These are phyloP conservation scores for Lycium ferocissimum DNA, from an alignment of 257 asterid genomes.

Conservation along the genomic window DNA sequence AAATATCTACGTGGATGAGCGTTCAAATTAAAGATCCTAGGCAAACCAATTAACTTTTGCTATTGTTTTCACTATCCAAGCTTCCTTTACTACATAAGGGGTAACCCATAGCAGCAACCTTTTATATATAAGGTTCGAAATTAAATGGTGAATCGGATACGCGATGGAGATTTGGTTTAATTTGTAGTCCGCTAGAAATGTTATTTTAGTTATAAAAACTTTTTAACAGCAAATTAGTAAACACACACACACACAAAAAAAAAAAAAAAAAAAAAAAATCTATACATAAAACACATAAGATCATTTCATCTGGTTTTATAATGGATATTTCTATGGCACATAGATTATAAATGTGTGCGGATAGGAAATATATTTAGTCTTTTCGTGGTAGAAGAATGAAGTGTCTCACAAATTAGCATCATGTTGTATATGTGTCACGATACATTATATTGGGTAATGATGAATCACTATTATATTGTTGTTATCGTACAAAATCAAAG, in stretches of 20 bases:
- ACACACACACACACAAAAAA: too few relatives aligned
- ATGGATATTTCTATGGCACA: background rate
- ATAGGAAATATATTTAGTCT: background rate
- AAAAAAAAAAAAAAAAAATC: too few relatives aligned
- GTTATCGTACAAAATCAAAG: constrained; percentile 30
- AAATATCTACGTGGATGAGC: background rate
- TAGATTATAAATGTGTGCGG: background rate
- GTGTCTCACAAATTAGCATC: background rate
- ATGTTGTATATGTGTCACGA: constrained; percentile 5
- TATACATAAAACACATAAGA: background rate
- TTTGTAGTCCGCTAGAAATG: too few relatives aligned
- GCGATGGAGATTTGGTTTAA: too few relatives aligned
- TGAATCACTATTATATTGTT: constrained; percentile 11
- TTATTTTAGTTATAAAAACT: too few relatives aligned
- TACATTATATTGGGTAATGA: background rate
- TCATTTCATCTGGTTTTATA: background rate
- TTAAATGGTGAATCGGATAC: too few relatives aligned
- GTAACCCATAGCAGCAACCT: too few relatives aligned
- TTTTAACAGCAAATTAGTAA: too few relatives aligned
- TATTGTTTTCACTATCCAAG: background rate
- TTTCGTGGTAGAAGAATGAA: background rate
- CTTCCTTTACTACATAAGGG: too few relatives aligned
- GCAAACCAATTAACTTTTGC: too few relatives aligned
- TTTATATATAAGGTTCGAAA: too few relatives aligned
- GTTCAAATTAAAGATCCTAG: background rate